A percentile compares a stretch with the other conserved stretches of the same genome.
Evolutionary conservation across 1,284 basidiomycete species (phyloP).

Genomic region (Heliocybe sulcata): DNA sequence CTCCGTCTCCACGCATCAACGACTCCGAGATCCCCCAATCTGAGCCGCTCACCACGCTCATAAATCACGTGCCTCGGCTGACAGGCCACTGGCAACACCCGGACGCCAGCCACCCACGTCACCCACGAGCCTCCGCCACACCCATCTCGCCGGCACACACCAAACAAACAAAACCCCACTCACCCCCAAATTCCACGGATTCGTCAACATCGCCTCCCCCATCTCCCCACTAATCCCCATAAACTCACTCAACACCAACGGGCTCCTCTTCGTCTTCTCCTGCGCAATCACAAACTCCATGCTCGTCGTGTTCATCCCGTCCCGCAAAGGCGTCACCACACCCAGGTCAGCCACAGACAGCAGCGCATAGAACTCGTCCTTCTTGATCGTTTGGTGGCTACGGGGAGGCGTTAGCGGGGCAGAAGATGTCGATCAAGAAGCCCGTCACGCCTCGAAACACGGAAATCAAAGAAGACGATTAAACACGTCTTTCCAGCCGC

Average conservation of each 20-base stretch:
- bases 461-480: not conserved
- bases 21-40: not conserved
- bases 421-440: too few relatives aligned
- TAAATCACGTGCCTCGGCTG: too few relatives aligned
- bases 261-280: slow-evolving; percentile 74
- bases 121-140: too few relatives aligned
- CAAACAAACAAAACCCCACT: slow-evolving; percentile 17
- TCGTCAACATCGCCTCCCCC: slow-evolving; percentile 76
- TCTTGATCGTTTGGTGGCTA: slow-evolving; percentile 95
- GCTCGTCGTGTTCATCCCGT: slow-evolving; percentile 98
- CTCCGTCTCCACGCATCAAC: not conserved
- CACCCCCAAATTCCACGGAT: slow-evolving; percentile 86
- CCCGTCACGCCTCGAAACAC: too few relatives aligned
- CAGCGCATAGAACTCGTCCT: slow-evolving; percentile 98
- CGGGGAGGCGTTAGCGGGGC: too few relatives aligned
- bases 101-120: not conserved
- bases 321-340: slow-evolving; percentile 92
- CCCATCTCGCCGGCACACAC: not conserved
- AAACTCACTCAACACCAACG: slow-evolving; percentile 92
- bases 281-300: slow-evolving; percentile 99
- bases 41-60: not conserved
- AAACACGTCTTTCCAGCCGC: too few relatives aligned
- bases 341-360: slow-evolving; percentile 92
- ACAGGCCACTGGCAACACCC: too few relatives aligned
- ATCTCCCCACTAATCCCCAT: slow-evolving; percentile 94